Conservation (phyloP, 2,329 filamentous ascomycete species). For the Scedosporium apiospermum region DNA sequence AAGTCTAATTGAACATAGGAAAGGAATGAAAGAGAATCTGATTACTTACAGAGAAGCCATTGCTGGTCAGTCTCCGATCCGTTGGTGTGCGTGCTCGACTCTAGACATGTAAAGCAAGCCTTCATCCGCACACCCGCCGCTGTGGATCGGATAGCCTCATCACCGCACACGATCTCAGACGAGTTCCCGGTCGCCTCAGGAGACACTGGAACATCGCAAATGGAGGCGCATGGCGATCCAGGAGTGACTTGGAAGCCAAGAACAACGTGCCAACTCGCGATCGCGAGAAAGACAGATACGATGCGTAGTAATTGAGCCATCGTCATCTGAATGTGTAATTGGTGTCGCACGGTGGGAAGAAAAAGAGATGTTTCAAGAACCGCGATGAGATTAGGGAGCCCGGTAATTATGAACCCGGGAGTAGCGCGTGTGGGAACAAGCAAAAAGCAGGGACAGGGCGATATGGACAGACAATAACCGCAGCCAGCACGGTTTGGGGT, state of each 20-base stretch:
- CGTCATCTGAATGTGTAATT: neutral
- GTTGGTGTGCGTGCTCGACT: neutral
- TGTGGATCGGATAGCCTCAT: neutral
- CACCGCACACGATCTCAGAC: neutral
- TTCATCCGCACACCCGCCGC: neutral
- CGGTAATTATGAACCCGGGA: neutral
- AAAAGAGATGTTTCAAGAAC: neutral
- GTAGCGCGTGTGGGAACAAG: neutral
- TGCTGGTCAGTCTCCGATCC: neutral
- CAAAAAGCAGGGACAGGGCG: no score
- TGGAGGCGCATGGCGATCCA: neutral
- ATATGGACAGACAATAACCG: neutral
- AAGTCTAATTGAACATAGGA: neutral
- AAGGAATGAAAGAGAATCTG: neutral
- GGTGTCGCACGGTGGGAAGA: neutral
- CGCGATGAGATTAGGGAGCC: neutral
- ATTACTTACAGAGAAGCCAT: neutral
- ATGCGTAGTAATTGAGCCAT: neutral
- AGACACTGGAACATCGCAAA: neutral
- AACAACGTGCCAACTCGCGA: neutral
- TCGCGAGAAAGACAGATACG: neutral
- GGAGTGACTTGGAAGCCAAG: neutral
- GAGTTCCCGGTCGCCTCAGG: neutral
- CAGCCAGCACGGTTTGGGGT: neutral
- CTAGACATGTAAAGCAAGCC: neutral